Evolutionary conservation across 2,329 filamentous ascomycete genomes (phyloP).

Genomic region (Alternaria ethzedia): DNA sequence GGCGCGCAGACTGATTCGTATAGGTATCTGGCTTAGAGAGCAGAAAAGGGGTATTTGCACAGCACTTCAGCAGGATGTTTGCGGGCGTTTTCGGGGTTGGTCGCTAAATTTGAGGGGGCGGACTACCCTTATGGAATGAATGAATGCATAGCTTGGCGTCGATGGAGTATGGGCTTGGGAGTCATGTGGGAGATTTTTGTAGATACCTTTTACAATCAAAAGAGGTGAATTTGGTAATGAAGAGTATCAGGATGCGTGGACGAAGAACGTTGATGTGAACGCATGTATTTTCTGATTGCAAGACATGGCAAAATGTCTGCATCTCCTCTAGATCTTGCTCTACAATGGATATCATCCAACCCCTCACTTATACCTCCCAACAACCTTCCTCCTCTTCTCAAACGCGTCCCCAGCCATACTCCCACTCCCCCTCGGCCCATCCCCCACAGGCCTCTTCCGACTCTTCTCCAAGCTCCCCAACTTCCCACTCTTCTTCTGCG

Average conservation of each 20-base stretch:
- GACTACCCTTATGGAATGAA: slow-evolving; percentile 11
- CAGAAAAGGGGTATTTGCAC: background rate
- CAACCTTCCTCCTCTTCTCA: slow-evolving; percentile 54
- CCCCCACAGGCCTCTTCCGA: slow-evolving; percentile 77
- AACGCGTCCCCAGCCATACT: slow-evolving; percentile 75
- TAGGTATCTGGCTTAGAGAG: slow-evolving; percentile 70
- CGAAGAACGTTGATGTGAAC: background rate
- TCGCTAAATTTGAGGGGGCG: background rate
- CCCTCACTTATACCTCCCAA: slow-evolving; percentile 32
- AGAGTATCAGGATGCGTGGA: background rate
- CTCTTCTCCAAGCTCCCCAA: slow-evolving; percentile 76
- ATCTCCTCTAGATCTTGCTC: background rate
- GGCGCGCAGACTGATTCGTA: slow-evolving; percentile 68
- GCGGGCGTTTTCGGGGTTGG: background rate
- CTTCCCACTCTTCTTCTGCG: slow-evolving; percentile 66
- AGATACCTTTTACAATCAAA: background rate
- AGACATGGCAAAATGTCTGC: background rate
- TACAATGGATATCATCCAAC: background rate
- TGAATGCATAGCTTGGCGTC: slow-evolving; percentile 23
- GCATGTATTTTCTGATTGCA: background rate
- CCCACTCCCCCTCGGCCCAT: slow-evolving; percentile 72
- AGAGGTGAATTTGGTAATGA: background rate
- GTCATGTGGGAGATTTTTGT: background rate
- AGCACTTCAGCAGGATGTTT: slow-evolving; percentile 3
- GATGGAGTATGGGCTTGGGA: background rate